A percentile compares a stretch with the other conserved stretches of the same genome.
phyloP scores from a whole-genome alignment of 495 filamentous ascomycete genomes.

The Aspergillus egyptiacus region DNA sequence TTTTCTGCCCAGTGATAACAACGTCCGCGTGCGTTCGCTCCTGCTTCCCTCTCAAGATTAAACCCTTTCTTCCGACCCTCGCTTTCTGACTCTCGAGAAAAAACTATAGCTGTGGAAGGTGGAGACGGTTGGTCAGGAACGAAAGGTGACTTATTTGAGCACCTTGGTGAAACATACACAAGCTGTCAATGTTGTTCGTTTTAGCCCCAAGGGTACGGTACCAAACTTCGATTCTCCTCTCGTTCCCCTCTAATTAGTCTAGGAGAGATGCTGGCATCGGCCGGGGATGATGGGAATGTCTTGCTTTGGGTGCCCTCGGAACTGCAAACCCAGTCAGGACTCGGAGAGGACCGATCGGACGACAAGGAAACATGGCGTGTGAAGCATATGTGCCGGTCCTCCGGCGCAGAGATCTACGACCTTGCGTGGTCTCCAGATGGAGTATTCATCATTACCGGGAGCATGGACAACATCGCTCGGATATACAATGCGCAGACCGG shows the following conservation, averaged over 20 bases:
- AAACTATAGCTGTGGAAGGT: conserved; percentile 84
- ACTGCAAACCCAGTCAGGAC: conserved; percentile 51
- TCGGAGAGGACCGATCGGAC: conserved; percentile 79
- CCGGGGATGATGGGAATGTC: conserved; percentile 95
- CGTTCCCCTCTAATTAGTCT: conserved; percentile 23
- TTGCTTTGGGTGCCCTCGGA: conserved; percentile 93
- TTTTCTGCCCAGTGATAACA: conserved; percentile 71
- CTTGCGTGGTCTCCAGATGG: conserved; percentile 97
- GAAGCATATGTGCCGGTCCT: conserved; percentile 94
- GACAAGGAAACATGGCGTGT: conserved; percentile 96
- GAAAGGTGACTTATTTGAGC: conserved; percentile 83
- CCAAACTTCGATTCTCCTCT: not conserved
- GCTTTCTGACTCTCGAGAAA: conserved; percentile 27
- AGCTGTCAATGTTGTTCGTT: conserved; percentile 96
- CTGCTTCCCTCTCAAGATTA: conserved; percentile 11
- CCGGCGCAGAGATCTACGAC: conserved; percentile 93
- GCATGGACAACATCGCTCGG: conserved; percentile 97
- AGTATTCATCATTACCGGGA: conserved; percentile 93
- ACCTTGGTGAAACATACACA: conserved; percentile 91
- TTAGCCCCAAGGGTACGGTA: conserved; percentile 74
- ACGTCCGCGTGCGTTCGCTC: conserved; percentile 71
- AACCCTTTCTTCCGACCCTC: conserved; percentile 8
- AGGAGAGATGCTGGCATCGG: conserved; percentile 92
- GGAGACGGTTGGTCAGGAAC: conserved; percentile 76
- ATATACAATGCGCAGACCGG: conserved; percentile 96